These are phyloP conservation scores for Lichtheimia ornata DNA, from an alignment of 371 early-diverging fungal species.

Conservation along the genomic window DNA sequence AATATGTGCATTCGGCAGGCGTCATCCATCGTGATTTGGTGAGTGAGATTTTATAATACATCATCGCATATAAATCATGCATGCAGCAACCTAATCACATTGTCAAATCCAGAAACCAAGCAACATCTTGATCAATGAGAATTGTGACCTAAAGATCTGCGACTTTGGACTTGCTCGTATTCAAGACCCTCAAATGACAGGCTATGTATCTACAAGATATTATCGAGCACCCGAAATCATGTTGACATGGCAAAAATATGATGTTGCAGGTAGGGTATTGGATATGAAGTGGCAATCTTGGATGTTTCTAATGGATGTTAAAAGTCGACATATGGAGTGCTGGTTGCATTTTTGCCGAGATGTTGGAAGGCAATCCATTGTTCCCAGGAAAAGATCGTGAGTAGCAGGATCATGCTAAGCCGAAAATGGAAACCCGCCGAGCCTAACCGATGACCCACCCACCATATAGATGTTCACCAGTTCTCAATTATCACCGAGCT, in stretches of 20 bases:
- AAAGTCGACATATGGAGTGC: conserved; percentile 98
- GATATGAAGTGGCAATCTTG: too few species aligned
- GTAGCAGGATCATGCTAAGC: conserved; percentile 21
- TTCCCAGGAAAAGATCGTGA: conserved; percentile 97
- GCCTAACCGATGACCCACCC: neutral
- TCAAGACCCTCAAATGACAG: conserved; percentile 93
- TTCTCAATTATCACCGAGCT: conserved; percentile 93
- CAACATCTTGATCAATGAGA: conserved; percentile 94
- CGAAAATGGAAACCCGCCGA: neutral
- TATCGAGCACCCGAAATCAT: conserved; percentile 99
- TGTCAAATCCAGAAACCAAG: conserved; percentile 76
- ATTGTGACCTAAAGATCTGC: conserved; percentile 97
- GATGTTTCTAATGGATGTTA: too few species aligned
- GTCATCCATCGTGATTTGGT: conserved; percentile 94
- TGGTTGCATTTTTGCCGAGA: conserved; percentile 98
- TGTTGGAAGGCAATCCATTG: conserved; percentile 93
- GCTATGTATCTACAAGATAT: conserved; percentile 97
- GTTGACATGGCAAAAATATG: conserved; percentile 98
- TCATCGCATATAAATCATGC: neutral
- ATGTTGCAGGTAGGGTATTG: conserved; percentile 74
- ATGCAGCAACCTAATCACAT: too few species aligned
- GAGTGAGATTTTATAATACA: conserved; percentile 19
- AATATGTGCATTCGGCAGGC: conserved; percentile 94
- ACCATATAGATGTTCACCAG: conserved; percentile 91
- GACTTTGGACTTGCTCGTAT: conserved; percentile 96